Evolutionary conservation across 2,329 filamentous ascomycete genomes (phyloP), one percentile per base, ranked within the genome.

Genomic region (Didymella exigua): DNA sequence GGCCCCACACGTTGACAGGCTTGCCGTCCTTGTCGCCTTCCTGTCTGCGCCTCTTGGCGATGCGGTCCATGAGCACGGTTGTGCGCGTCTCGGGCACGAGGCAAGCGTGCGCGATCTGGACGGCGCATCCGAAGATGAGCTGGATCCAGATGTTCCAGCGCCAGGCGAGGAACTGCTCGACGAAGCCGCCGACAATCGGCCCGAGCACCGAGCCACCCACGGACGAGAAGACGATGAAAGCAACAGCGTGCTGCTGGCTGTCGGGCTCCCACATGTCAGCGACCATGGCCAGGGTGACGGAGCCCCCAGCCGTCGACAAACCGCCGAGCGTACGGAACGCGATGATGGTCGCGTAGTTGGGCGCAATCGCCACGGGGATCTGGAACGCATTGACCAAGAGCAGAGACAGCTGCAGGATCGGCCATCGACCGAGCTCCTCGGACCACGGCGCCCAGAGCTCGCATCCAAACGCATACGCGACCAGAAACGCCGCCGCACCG

Each of bases 361-460:
- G 86, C 0, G 89, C 89, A 34, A 92, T 75, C 0, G 84, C 89
- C 26, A 91, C 88, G 6, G 72, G 72, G 43, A 74, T 73, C 61
- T 90, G 88, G 80, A 84, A 95, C 50, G 93, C 74, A 65, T 95
- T 95, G 73, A 93, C 89, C 10, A 95, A 77, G 60, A 89, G 82
- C 49, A 95, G 76, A 31, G 86, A 89, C 21, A 82, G 76, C 79
- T 93, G 90, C 19, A 93, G 80, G 50, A 95, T 83, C 1, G 87
- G 87, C 78, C 86, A 89, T 44, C 91, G 85, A 18, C 91, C 91
- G 44, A 93, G 80, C 67, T 95, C 91, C 72, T 96, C 91, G 40
- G 86, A 89, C 89, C 90, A 95, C 0, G 91, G 91, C 0, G 91
- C 91, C 91, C 91, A 95, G 0, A 93, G 81, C 74, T 95, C 91